Evolutionary conservation across 1,284 basidiomycete species (phyloP).

Genomic region (Neonothopanus nambi): DNA sequence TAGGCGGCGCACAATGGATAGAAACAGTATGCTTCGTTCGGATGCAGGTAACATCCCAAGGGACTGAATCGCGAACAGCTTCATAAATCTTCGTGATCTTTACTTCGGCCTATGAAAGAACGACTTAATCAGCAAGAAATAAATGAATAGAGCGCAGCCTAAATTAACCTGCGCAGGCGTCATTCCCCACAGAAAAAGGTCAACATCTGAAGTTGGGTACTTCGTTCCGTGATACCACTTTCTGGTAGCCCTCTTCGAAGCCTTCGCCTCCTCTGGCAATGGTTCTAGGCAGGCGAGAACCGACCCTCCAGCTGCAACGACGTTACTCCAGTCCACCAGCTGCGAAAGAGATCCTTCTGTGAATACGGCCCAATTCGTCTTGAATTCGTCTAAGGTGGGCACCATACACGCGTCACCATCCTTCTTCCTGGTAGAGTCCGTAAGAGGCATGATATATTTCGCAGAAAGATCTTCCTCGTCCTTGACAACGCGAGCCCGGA

Average conservation of each 20-base stretch:
- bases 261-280: constrained; percentile 44
- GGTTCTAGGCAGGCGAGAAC: constrained; percentile 57
- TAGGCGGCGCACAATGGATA: constrained; percentile 48
- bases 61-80: constrained; percentile 60
- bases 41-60: constrained; percentile 65
- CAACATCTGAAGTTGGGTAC: constrained; percentile 62
- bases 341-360: constrained; percentile 58
- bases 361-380: constrained; percentile 59
- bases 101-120: constrained; percentile 44
- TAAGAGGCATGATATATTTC: constrained; percentile 47
- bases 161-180: constrained; percentile 45
- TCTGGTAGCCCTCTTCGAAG: constrained; percentile 52
- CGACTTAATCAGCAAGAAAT: background rate
- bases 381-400: constrained; percentile 50
- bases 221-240: constrained; percentile 54
- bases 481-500: constrained; percentile 42
- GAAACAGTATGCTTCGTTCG: constrained; percentile 63
- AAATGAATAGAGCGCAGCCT: background rate
- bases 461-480: constrained; percentile 39
- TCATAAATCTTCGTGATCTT: constrained; percentile 60
- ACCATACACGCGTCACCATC: constrained; percentile 49
- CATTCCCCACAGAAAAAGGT: constrained; percentile 61
- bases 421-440: constrained; percentile 35
- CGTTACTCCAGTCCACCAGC: constrained; percentile 56
- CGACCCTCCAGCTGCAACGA: constrained; percentile 59